These are phyloP conservation scores for Paradendryphiella salina DNA, from an alignment of 2,329 filamentous ascomycete species.

Conservation along the genomic window DNA sequence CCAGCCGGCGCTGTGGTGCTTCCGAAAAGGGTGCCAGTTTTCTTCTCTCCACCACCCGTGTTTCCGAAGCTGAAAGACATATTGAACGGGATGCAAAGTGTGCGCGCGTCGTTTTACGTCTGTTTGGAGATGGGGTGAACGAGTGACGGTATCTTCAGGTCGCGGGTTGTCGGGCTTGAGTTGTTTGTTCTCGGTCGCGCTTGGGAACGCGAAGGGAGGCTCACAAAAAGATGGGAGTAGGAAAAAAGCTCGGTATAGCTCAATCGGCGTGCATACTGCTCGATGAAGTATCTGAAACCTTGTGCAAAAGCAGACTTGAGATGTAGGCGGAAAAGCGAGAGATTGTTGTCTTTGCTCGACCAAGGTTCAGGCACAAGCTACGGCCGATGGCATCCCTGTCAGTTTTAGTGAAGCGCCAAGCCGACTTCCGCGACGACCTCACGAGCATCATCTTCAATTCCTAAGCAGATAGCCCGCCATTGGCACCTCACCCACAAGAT, in stretches of 20 bases:
- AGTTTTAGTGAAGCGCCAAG: slow-evolving; percentile 21
- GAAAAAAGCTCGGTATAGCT: slow-evolving; percentile 1
- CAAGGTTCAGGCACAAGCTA: slow-evolving; percentile 21
- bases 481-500: slow-evolving; percentile 54
- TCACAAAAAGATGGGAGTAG: background rate
- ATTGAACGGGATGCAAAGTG: slow-evolving; percentile 1
- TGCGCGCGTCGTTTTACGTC: background rate
- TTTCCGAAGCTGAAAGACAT: slow-evolving; percentile 43
- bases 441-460: slow-evolving; percentile 27
- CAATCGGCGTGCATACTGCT: slow-evolving; percentile 17
- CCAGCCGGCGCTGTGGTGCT: slow-evolving; percentile 44
- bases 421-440: slow-evolving; percentile 27
- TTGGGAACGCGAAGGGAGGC: slow-evolving; percentile 15
- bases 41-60: slow-evolving; percentile 35
- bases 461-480: slow-evolving; percentile 43
- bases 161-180: slow-evolving; percentile 8
- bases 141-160: slow-evolving; percentile 4
- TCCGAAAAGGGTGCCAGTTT: slow-evolving; percentile 45
- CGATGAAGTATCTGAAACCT: slow-evolving; percentile 1
- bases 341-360: slow-evolving; percentile 23
- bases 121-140: background rate
- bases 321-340: slow-evolving; percentile 12
- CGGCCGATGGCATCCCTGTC: slow-evolving; percentile 17
- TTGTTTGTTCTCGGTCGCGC: slow-evolving; percentile 25
- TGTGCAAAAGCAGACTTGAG: slow-evolving; percentile 12